Base-by-base conservation (phyloP, 31 red algal genomes). In the Porphyra umbilicalis region DNA sequence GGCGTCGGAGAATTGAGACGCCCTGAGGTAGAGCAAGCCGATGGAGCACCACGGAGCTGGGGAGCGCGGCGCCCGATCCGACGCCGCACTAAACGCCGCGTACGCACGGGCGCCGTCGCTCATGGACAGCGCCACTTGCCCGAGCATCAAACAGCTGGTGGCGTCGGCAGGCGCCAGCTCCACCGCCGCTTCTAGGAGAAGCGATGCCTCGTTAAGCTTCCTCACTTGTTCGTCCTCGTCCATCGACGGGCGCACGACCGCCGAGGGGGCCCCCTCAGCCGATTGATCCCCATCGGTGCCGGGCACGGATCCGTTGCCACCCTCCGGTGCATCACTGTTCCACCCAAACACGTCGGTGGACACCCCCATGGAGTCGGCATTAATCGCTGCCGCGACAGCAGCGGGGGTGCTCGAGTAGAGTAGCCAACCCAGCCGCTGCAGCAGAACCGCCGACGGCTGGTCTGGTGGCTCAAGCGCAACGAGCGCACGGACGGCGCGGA, bases 41-140 rank as follows among this genome's bases (percentile, higher is more conserved):
- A 85, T 85, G n/a, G 33, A 85, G 75, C 83, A 85, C 83, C 57
- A 39, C 32, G 57, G 20, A 25, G 57, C 57, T 1, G 57, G 57
- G 30, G 57, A 71, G 57, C 4, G 4, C 57, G 57, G 57, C 57
- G 57, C 57, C 16, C 57, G 25, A 18, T 71, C 57, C 8, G 25
- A 71, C 0, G 57, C 57, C 16, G 57, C 14, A 10, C 30, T 18
- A 8, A 71, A 71, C 16, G 57, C 57, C 20, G 57, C 57, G 57
- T n/a, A 71, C 13, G 57, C 57, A 29, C 57, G 57, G 20, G 57
- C 25, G 7, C 57, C 20, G 20, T 71, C 57, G 14, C 57, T 71
- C 57, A 71, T 71, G 2, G 57, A 13, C 5, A 71, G 57, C 6
- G 57, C 57, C 18, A 71, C 57, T 0, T 71, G 57, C 57, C 57